Evolutionary conservation across 371 early-diverging fungal species (phyloP).

Genomic region (Mortierella sp.): DNA sequence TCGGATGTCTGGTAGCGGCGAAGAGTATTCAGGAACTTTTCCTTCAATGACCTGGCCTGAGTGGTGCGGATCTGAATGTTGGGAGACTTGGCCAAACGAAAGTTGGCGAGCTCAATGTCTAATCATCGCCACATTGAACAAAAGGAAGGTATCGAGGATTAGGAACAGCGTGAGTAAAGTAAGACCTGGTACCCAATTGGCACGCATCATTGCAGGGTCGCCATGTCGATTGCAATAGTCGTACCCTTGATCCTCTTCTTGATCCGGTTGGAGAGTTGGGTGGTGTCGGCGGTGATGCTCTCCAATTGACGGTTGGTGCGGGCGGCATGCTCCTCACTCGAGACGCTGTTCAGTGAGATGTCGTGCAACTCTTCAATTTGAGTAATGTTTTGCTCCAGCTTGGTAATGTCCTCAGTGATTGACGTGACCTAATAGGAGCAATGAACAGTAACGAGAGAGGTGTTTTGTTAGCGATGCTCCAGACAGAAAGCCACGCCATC

Average conservation of each 20-base stretch:
- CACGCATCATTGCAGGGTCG: neutral
- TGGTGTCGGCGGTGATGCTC: constrained; percentile 72
- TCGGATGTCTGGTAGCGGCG: constrained; percentile 87
- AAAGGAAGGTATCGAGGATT: too few relatives aligned
- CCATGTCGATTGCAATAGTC: constrained; percentile 32
- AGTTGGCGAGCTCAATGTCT: constrained; percentile 49
- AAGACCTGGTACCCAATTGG: neutral
- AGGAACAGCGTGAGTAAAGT: neutral
- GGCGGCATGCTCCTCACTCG: constrained; percentile 74
- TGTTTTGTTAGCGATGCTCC: neutral
- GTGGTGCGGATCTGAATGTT: constrained; percentile 42
- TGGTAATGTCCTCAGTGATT: constrained; percentile 76
- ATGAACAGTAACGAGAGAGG: neutral
- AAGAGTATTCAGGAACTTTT: constrained; percentile 87
- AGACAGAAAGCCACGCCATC: too few relatives aligned
- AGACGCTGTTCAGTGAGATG: constrained; percentile 73
- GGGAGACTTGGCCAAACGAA: constrained; percentile 40
- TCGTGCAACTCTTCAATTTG: constrained; percentile 80
- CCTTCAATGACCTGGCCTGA: constrained; percentile 80
- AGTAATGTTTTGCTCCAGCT: constrained; percentile 73
- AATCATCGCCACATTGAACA: neutral
- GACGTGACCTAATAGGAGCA: constrained; percentile 67
- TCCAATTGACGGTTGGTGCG: constrained; percentile 78
- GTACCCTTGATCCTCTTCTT: constrained; percentile 76
- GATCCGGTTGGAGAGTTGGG: constrained; percentile 69